Conservation (phyloP, 139 green algal genomes). For the Deuterostichococcus epilithicus region DNA sequence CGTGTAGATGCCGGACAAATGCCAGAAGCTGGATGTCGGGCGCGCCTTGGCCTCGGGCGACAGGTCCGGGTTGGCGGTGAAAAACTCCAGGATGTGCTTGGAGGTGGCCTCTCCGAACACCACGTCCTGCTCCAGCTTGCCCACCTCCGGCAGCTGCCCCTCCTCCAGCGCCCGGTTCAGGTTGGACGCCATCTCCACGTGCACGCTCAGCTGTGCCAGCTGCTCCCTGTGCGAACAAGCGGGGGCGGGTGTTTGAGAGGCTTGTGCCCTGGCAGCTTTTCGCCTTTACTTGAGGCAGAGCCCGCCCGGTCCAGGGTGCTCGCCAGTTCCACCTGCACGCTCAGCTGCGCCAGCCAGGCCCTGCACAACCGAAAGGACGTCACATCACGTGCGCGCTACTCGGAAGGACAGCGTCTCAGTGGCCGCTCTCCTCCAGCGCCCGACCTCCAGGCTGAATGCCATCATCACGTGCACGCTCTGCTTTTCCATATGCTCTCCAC, state of each 20-base stretch:
- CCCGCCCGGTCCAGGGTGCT: constrained; percentile 58
- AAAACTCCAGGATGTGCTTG: constrained; percentile 86
- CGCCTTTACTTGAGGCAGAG: too few species aligned
- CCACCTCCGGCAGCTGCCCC: constrained; percentile 70
- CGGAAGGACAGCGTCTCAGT: too few species aligned
- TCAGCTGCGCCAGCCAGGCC: constrained; percentile 74
- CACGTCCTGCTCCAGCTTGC: constrained; percentile 93
- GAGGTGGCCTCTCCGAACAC: constrained; percentile 88
- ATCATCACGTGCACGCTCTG: constrained; percentile 87
- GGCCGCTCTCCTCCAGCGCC: constrained; percentile 49
- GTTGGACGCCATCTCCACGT: constrained; percentile 78
- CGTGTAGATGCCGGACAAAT: too few species aligned
- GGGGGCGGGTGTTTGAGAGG: too few species aligned
- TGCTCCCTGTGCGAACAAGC: constrained; percentile 52
- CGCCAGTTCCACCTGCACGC: constrained; percentile 81
- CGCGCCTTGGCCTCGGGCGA: constrained; percentile 52
- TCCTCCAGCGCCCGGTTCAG: constrained; percentile 62
- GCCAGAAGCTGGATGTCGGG: not conserved
- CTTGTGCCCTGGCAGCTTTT: too few species aligned
- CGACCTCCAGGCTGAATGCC: constrained; percentile 60
- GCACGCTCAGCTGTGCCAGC: constrained; percentile 71
- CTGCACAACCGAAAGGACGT: too few species aligned
- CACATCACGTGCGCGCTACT: too few species aligned
- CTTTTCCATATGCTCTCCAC: constrained; percentile 70
- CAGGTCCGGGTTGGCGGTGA: constrained; percentile 37